Conservation (phyloP, 1,284 basidiomycete genomes). For the Neotropicomus parvogracilis region DNA sequence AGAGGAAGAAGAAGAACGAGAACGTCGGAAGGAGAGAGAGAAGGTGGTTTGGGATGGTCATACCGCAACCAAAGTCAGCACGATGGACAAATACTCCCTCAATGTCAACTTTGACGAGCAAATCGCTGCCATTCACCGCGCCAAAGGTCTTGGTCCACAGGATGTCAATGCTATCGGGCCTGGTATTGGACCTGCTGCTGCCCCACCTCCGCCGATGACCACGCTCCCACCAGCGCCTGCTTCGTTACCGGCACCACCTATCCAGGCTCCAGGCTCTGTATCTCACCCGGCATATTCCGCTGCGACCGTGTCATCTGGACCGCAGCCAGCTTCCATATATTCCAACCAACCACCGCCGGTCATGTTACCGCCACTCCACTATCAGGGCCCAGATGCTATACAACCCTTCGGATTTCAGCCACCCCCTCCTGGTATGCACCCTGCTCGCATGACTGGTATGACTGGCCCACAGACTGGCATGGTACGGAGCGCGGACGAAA, state of each 20-base stretch:
- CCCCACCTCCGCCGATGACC: slow-evolving; percentile 57
- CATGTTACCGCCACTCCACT: slow-evolving; percentile 79
- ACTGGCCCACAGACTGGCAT: slow-evolving; percentile 56
- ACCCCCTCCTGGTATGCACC: slow-evolving; percentile 49
- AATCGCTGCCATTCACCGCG: slow-evolving; percentile 88
- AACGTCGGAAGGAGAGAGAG: slow-evolving; percentile 78
- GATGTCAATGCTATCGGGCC: slow-evolving; percentile 75
- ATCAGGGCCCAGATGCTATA: slow-evolving; percentile 70
- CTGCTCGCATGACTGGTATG: slow-evolving; percentile 50
- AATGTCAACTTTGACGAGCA: slow-evolving; percentile 93
- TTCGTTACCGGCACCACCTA: slow-evolving; percentile 62
- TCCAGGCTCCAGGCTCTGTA: slow-evolving; percentile 37
- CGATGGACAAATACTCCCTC: slow-evolving; percentile 85
- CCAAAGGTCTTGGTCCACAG: slow-evolving; percentile 83
- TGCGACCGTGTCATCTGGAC: slow-evolving; percentile 75
- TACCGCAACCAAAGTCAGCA: slow-evolving; percentile 84
- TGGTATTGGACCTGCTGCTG: slow-evolving; percentile 75
- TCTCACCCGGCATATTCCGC: slow-evolving; percentile 58
- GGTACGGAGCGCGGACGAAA: slow-evolving; percentile 74
- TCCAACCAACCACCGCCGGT: slow-evolving; percentile 58
- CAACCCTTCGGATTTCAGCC: slow-evolving; percentile 79
- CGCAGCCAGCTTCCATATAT: slow-evolving; percentile 73
- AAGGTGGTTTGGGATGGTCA: slow-evolving; percentile 96
- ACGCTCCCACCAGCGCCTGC: slow-evolving; percentile 60
- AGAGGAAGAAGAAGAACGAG: slow-evolving; percentile 81